phyloP scores from a whole-genome alignment of 495 filamentous ascomycete genomes.

The Pseudevernia furfuracea region DNA sequence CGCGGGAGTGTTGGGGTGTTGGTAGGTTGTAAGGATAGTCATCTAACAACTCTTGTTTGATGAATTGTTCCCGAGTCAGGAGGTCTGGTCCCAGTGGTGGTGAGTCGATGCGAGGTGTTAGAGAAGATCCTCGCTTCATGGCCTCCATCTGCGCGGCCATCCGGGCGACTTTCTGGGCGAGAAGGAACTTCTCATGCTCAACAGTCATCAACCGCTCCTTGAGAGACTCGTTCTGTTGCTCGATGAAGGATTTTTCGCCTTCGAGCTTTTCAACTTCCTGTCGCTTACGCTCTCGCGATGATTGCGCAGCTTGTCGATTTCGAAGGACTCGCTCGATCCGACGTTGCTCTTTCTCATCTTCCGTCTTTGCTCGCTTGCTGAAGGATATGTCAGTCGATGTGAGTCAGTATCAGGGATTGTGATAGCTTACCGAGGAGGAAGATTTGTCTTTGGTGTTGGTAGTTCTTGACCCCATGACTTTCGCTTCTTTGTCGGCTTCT shows the following conservation, averaged over 20 bases:
- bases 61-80: conserved; percentile 25
- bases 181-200: conserved; percentile 56
- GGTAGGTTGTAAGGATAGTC: conserved; percentile 41
- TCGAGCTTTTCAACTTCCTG: conserved; percentile 88
- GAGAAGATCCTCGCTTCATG: conserved; percentile 34
- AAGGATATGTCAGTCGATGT: conserved; percentile 20
- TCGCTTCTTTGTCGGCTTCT: conserved; percentile 86
- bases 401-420: background rate
- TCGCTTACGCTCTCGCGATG: conserved; percentile 90
- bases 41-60: conserved; percentile 48
- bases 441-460: conserved; percentile 90
- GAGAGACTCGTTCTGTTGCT: conserved; percentile 62
- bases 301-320: conserved; percentile 92
- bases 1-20: conserved; percentile 23
- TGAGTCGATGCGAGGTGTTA: conserved; percentile 35
- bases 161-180: conserved; percentile 58
- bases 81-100: conserved; percentile 30
- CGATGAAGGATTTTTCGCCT: conserved; percentile 58
- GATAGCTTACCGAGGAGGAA: conserved; percentile 74
- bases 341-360: conserved; percentile 97
- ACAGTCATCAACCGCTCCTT: conserved; percentile 55
- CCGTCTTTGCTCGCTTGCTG: conserved; percentile 96
- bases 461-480: conserved; percentile 99
- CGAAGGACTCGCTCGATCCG: conserved; percentile 94
- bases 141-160: conserved; percentile 50